phyloP scores from a whole-genome alignment of 1,139 yeast genomes.

The Zygotorulaspora mrakii region DNA sequence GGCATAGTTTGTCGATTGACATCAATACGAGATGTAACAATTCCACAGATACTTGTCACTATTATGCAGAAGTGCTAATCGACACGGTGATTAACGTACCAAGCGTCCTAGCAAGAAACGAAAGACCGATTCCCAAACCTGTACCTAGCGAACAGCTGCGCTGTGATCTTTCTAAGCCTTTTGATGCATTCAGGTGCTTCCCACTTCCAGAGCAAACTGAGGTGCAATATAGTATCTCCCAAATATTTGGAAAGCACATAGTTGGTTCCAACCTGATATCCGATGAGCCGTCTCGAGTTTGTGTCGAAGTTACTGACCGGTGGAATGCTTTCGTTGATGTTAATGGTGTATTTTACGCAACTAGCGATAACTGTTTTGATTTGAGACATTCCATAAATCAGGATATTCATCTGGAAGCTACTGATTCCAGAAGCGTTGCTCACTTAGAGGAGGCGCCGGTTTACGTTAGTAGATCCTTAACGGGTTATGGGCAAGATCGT shows the following conservation, averaged over 20 bases:
- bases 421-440: slow-evolving; percentile 39
- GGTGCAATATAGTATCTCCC: slow-evolving; percentile 52
- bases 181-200: slow-evolving; percentile 69
- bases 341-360: slow-evolving; percentile 31
- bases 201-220: slow-evolving; percentile 59
- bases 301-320: slow-evolving; percentile 42
- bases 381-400: slow-evolving; percentile 38
- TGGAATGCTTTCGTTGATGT: slow-evolving; percentile 45
- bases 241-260: slow-evolving; percentile 66
- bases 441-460: slow-evolving; percentile 56
- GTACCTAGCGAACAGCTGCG: slow-evolving; percentile 59
- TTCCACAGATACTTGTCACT: slow-evolving; percentile 41
- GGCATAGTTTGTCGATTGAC: slow-evolving; percentile 94
- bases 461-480: slow-evolving; percentile 74
- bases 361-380: slow-evolving; percentile 38
- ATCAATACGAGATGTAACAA: slow-evolving; percentile 55
- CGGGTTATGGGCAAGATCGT: slow-evolving; percentile 86
- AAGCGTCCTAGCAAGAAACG: slow-evolving; percentile 57
- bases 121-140: slow-evolving; percentile 79
- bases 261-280: slow-evolving; percentile 60
- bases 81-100: slow-evolving; percentile 72
- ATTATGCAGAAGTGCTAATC: slow-evolving; percentile 64
- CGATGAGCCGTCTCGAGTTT: slow-evolving; percentile 42
- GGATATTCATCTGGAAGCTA: slow-evolving; percentile 43
- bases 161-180: slow-evolving; percentile 62